These are phyloP conservation scores for Phytophthora lateralis DNA, from an alignment of 352 stramenopile species.

Conservation along the genomic window DNA sequence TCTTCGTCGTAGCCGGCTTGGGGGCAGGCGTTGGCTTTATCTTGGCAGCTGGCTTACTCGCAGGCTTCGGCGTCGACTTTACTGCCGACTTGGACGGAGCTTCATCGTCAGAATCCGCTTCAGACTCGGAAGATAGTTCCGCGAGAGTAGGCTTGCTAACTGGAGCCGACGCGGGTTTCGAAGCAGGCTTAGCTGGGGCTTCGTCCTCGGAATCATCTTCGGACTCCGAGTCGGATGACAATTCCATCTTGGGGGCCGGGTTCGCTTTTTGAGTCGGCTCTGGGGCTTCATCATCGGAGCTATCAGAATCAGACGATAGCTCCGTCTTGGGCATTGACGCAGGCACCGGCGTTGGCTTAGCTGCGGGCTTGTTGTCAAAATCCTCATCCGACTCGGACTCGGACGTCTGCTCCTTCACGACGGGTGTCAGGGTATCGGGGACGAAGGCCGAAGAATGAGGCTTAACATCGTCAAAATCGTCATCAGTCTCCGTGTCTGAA, in stretches of 20 bases:
- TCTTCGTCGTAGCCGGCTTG: conserved; percentile 8
- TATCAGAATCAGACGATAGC: conserved; percentile 16
- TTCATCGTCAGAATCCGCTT: conserved; percentile 22
- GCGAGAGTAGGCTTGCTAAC: conserved; percentile 17
- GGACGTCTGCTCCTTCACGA: conserved; percentile 1
- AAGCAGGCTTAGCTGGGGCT: conserved; percentile 7
- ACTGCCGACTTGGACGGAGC: conserved; percentile 7
- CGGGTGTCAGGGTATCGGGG: background rate
- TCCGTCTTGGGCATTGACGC: conserved; percentile 8
- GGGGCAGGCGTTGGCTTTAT: conserved; percentile 5
- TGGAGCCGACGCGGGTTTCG: background rate
- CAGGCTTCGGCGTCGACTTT: conserved; percentile 23
- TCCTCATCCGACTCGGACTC: conserved; percentile 21
- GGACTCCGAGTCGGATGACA: conserved; percentile 18
- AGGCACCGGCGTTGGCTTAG: background rate
- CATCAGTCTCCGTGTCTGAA: conserved; percentile 29
- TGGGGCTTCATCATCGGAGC: conserved; percentile 12
- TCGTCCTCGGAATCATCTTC: conserved; percentile 17
- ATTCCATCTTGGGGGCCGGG: conserved; percentile 8
- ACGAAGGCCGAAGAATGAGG: conserved; percentile 1
- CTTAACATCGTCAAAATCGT: conserved; percentile 42
- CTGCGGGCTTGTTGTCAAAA: conserved; percentile 10
- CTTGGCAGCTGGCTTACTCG: conserved; percentile 11
- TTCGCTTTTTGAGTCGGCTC: conserved; percentile 4
- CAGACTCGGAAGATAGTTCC: conserved; percentile 34